phyloP scores from a whole-genome alignment of 441 rosid species.

The Geranium incanum region DNA sequence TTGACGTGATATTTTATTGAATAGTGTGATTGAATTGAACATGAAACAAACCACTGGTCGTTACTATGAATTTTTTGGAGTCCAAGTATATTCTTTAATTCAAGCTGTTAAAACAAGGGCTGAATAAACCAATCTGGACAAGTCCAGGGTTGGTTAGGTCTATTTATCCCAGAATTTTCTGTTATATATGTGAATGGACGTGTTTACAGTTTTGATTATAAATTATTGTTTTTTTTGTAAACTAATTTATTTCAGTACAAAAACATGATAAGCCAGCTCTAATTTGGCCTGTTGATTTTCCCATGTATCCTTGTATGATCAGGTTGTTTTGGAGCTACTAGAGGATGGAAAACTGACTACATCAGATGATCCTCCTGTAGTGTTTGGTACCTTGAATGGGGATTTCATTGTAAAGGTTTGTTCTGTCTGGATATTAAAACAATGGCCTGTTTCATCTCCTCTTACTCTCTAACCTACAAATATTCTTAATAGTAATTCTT shows the following conservation, averaged over 20 bases:
- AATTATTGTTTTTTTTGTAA: background rate
- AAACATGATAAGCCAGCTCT: background rate
- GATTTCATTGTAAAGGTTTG: slow-evolving; percentile 60
- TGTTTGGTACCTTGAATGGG: slow-evolving; percentile 54
- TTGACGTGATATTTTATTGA: background rate
- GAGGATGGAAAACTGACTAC: slow-evolving; percentile 67
- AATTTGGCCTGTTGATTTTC: slow-evolving; percentile 2
- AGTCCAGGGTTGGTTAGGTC: background rate
- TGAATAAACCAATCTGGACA: no score
- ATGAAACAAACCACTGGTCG: background rate
- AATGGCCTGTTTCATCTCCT: background rate
- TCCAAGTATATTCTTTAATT: background rate
- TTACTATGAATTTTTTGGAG: background rate
- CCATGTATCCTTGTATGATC: slow-evolving; percentile 12
- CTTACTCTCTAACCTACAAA: background rate
- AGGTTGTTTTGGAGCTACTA: slow-evolving; percentile 86
- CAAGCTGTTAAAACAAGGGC: background rate
- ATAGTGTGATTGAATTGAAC: background rate
- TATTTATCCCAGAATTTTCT: background rate
- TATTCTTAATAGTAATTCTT: slow-evolving; percentile 6
- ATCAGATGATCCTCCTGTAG: slow-evolving; percentile 79
- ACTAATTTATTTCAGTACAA: background rate
- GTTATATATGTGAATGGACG: background rate
- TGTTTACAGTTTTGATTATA: background rate
- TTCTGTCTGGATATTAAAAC: slow-evolving; percentile 8